phyloP scores from a whole-genome alignment of 2,329 filamentous ascomycete species.

The Neonectria coccinea region DNA sequence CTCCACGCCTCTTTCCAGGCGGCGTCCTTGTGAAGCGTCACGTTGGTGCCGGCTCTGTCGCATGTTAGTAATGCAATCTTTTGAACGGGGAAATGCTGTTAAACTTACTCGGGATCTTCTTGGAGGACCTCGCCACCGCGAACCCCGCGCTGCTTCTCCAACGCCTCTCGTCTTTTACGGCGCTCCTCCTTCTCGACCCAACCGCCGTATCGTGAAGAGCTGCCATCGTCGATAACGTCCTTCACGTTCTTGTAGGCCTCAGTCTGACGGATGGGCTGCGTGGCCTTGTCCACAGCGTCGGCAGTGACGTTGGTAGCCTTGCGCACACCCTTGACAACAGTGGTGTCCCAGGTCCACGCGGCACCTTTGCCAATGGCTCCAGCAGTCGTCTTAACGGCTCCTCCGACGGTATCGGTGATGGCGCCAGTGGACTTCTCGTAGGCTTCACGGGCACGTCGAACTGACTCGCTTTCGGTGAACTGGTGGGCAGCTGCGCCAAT shows the following conservation, averaged over 20 bases:
- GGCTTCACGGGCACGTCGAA: constrained; percentile 85
- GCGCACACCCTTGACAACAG: constrained; percentile 90
- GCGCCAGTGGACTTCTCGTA: constrained; percentile 89
- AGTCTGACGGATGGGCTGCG: constrained; percentile 91
- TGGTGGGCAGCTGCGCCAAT: constrained; percentile 89
- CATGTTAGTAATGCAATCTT: constrained; percentile 46
- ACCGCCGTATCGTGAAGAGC: constrained; percentile 93
- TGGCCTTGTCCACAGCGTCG: constrained; percentile 91
- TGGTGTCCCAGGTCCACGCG: constrained; percentile 96
- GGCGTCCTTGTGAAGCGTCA: constrained; percentile 96
- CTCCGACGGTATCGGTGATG: constrained; percentile 81
- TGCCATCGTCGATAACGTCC: constrained; percentile 96
- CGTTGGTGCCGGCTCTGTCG: constrained; percentile 86
- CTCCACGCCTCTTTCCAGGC: constrained; percentile 99
- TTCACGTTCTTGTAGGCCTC: constrained; percentile 96
- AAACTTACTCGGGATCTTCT: constrained; percentile 87
- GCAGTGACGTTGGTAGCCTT: constrained; percentile 88
- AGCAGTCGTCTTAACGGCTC: constrained; percentile 86
- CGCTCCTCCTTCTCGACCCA: constrained; percentile 98
- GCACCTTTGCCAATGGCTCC: constrained; percentile 90
- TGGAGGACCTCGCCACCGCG: constrained; percentile 70
- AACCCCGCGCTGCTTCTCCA: constrained; percentile 71
- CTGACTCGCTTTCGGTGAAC: constrained; percentile 91
- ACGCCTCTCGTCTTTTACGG: constrained; percentile 78
- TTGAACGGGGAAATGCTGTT: too few relatives aligned